Evolutionary conservation across 768 basidiomycete species (phyloP).

Genomic region (Phylloporus rhodoxanthus): DNA sequence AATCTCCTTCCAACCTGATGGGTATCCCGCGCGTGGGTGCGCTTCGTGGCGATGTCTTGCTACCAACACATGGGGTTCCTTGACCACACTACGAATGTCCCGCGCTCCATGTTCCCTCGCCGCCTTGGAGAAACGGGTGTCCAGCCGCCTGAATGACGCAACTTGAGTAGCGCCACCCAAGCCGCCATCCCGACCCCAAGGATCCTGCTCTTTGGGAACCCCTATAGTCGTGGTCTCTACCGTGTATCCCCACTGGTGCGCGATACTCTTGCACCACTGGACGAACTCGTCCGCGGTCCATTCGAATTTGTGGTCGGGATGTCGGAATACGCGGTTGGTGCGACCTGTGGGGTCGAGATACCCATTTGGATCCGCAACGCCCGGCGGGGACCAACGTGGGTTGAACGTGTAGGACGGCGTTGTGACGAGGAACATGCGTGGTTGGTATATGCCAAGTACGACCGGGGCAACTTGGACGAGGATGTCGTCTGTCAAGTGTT

Average conservation of each 20-base stretch:
- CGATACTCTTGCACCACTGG: conserved; percentile 51
- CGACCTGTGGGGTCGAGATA: conserved; percentile 70
- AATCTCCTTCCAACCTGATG: conserved; percentile 42
- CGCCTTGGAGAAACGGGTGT: conserved; percentile 30
- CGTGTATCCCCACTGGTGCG: conserved; percentile 66
- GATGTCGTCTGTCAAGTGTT: conserved; percentile 61
- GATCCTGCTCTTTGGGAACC: conserved; percentile 50
- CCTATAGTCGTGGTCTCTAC: conserved; percentile 60
- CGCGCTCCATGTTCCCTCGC: conserved; percentile 23
- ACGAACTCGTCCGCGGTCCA: conserved; percentile 76
- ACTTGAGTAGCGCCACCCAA: conserved; percentile 65
- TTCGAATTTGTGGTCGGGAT: conserved; percentile 84
- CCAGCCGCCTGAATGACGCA: conserved; percentile 52
- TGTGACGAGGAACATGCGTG: conserved; percentile 67
- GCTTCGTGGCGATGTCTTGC: conserved; percentile 45
- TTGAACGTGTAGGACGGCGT: conserved; percentile 87
- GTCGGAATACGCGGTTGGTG: conserved; percentile 71
- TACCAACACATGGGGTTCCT: conserved; percentile 42
- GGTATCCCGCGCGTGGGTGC: conserved; percentile 43
- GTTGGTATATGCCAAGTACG: conserved; percentile 74
- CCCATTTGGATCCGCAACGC: conserved; percentile 40
- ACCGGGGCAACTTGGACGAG: conserved; percentile 61
- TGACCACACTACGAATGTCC: conserved; percentile 3
- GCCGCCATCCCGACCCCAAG: conserved; percentile 63
- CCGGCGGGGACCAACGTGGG: conserved; percentile 59